phyloP scores from a whole-genome alignment of 2,329 filamentous ascomycete genomes.

The Paraconiothyrium brasiliense region DNA sequence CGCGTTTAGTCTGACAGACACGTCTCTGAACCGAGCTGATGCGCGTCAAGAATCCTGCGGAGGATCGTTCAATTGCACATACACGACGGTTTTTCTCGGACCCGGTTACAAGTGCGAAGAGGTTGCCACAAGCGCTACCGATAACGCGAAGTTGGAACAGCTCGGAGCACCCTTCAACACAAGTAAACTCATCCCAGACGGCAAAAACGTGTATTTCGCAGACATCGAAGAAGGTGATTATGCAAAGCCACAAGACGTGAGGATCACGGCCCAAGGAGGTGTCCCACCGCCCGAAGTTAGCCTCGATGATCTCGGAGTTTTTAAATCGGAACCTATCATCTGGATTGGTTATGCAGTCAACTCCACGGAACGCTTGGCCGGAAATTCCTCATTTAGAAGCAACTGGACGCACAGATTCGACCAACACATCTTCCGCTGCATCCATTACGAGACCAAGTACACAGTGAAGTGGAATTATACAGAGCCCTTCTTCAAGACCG shows the following conservation, averaged over 20 bases:
- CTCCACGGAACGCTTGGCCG: conserved; percentile 31
- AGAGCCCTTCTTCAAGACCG: conserved; percentile 38
- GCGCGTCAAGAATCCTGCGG: conserved; percentile 49
- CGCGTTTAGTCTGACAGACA: conserved; percentile 38
- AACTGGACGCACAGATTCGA: conserved; percentile 44
- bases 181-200: conserved; percentile 39
- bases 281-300: conserved; percentile 30
- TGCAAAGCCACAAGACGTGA: conserved; percentile 33
- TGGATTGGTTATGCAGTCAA: conserved; percentile 49
- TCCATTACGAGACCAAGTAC: conserved; percentile 47
- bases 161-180: conserved; percentile 46
- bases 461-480: conserved; percentile 44
- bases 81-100: conserved; percentile 38
- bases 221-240: conserved; percentile 43
- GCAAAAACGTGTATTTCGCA: conserved; percentile 40
- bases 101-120: conserved; percentile 47
- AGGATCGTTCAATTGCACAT: conserved; percentile 46
- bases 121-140: conserved; percentile 33
- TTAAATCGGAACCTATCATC: conserved; percentile 46
- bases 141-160: conserved; percentile 29
- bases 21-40: conserved; percentile 34
- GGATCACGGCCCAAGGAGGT: conserved; percentile 40
- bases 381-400: conserved; percentile 30
- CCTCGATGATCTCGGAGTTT: conserved; percentile 37
- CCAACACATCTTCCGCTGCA: conserved; percentile 42